These are phyloP conservation scores for Rhododendron williamsianum DNA, from an alignment of 148 eudicot genomes.

Conservation along the genomic window DNA sequence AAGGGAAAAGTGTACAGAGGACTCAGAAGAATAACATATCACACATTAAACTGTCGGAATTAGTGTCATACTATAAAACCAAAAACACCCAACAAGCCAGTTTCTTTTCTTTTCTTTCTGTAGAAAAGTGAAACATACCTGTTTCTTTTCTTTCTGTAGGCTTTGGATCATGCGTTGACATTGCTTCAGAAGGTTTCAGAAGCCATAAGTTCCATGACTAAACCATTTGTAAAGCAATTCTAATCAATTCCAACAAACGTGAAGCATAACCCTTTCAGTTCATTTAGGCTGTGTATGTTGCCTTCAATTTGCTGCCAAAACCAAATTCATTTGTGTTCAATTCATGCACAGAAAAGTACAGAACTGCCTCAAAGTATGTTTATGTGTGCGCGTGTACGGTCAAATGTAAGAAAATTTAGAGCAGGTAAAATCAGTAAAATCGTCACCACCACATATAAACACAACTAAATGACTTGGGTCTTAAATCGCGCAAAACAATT, in stretches of 20 bases:
- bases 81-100: not conserved
- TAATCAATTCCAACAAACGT: not conserved
- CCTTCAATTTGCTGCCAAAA: not conserved
- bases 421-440: not conserved
- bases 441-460: not conserved
- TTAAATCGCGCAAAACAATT: not conserved
- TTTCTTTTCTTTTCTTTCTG: not conserved
- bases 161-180: not conserved
- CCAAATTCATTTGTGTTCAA: not conserved
- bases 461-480: not conserved
- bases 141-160: not conserved
- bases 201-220: not conserved
- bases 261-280: not conserved
- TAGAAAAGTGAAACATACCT: not conserved
- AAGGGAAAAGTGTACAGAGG: not conserved
- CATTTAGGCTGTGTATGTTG: not conserved
- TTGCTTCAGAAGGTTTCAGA: not conserved
- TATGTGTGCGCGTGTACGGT: too few species aligned
- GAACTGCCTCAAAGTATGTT: not conserved
- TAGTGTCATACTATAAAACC: not conserved
- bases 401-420: too few species aligned
- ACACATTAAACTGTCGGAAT: not conserved
- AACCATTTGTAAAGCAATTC: not conserved
- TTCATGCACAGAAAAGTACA: not conserved
- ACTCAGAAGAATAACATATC: not conserved